These are phyloP conservation scores for Sclerotinia minor DNA, from an alignment of 2,329 filamentous ascomycete species.

Conservation along the genomic window DNA sequence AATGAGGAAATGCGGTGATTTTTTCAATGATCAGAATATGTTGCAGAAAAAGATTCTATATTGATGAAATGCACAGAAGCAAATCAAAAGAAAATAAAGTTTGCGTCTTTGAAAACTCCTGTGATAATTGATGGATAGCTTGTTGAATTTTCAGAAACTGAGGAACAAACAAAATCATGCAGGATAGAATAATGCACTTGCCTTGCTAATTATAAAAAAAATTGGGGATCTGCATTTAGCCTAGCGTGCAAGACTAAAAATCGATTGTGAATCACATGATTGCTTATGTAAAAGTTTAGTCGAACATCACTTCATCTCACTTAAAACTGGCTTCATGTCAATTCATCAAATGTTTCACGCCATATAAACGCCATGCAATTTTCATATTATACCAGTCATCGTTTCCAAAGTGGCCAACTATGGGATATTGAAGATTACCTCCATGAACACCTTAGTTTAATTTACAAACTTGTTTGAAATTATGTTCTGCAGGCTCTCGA, in stretches of 20 bases:
- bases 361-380: too few relatives aligned
- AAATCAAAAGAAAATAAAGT: slow-evolving; percentile 7
- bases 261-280: not conserved
- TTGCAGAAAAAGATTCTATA: not conserved
- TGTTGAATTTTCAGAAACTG: not conserved
- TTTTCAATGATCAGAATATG: slow-evolving; percentile 8
- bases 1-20: slow-evolving; percentile 4
- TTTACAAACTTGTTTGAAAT: too few relatives aligned
- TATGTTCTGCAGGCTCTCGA: too few relatives aligned
- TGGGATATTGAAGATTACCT: too few relatives aligned
- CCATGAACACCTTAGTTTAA: not conserved
- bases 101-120: slow-evolving; percentile 17
- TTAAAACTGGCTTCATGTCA: not conserved
- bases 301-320: not conserved
- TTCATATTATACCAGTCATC: too few relatives aligned
- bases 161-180: slow-evolving; percentile 8
- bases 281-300: not conserved
- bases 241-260: slow-evolving; percentile 1
- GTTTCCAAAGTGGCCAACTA: too few relatives aligned
- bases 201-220: slow-evolving; percentile 10
- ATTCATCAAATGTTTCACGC: not conserved
- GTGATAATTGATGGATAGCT: slow-evolving; percentile 6
- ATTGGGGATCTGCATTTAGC: slow-evolving; percentile 1
- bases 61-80: slow-evolving; percentile 9
- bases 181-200: slow-evolving; percentile 14